These are phyloP conservation scores for Aspergillus affinis DNA, from an alignment of 495 filamentous ascomycete genomes.

Conservation along the genomic window DNA sequence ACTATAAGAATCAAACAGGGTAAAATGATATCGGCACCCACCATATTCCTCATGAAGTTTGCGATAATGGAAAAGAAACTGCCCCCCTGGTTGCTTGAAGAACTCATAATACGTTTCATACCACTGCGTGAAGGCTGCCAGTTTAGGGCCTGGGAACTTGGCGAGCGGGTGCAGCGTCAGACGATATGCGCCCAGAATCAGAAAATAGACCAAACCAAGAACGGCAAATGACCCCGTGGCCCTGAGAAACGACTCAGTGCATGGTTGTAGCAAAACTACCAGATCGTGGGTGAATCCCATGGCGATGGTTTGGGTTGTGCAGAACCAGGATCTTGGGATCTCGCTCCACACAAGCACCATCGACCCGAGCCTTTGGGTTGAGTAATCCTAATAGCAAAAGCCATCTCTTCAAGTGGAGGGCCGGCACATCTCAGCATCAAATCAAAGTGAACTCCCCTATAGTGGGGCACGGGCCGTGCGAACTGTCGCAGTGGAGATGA, in stretches of 20 bases:
- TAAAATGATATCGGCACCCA: background rate
- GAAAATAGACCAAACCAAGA: background rate
- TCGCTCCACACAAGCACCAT: background rate
- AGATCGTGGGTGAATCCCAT: slow-evolving; percentile 13
- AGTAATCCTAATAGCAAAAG: background rate
- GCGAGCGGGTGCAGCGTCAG: slow-evolving; percentile 29
- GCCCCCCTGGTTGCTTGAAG: slow-evolving; percentile 13
- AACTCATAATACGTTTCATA: slow-evolving; percentile 34
- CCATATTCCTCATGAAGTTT: slow-evolving; percentile 15
- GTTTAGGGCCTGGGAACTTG: slow-evolving; percentile 31
- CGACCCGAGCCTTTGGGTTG: background rate
- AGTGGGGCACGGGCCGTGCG: background rate
- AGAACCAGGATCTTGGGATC: slow-evolving; percentile 3
- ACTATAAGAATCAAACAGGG: background rate
- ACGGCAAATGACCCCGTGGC: background rate
- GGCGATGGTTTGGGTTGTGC: slow-evolving; percentile 4
- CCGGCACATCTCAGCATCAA: background rate
- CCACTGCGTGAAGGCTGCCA: slow-evolving; percentile 32
- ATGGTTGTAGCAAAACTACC: background rate
- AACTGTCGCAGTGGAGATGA: background rate
- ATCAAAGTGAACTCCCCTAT: background rate
- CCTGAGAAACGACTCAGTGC: background rate
- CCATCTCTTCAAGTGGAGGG: background rate
- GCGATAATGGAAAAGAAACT: slow-evolving; percentile 18
- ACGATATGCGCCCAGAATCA: slow-evolving; percentile 23